phyloP scores from a whole-genome alignment of 768 basidiomycete genomes.

The Tubosaeta brunneosetosa region DNA sequence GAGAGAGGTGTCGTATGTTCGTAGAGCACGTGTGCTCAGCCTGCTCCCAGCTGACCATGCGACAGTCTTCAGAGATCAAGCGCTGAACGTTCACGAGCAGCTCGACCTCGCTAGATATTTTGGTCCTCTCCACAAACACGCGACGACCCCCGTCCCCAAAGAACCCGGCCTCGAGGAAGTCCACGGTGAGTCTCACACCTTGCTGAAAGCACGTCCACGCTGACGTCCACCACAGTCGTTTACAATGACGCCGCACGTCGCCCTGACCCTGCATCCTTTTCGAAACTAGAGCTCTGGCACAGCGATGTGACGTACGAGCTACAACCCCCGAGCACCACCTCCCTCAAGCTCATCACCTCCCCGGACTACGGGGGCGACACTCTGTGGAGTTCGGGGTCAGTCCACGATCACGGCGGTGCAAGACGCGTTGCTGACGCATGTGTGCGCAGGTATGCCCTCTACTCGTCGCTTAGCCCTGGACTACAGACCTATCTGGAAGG shows the following conservation, averaged over 20 bases:
- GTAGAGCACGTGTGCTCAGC: conserved; percentile 15
- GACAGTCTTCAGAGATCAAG: conserved; percentile 72
- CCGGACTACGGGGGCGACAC: conserved; percentile 77
- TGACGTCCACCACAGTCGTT: conserved; percentile 44
- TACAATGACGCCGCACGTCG: conserved; percentile 64
- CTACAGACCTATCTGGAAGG: conserved; percentile 76
- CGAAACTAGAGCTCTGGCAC: conserved; percentile 77
- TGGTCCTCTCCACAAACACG: conserved; percentile 78
- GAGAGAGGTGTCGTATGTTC: conserved; percentile 75
- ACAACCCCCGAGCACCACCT: conserved; percentile 77
- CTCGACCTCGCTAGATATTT: conserved; percentile 68
- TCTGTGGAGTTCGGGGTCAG: conserved; percentile 74
- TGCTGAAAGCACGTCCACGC: neutral
- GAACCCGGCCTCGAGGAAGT: conserved; percentile 72
- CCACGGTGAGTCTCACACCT: conserved; percentile 44
- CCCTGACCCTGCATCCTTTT: conserved; percentile 60
- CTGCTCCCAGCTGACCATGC: neutral
- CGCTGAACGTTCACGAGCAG: conserved; percentile 62
- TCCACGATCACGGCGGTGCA: neutral
- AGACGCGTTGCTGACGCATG: conserved; percentile 5
- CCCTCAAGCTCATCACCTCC: conserved; percentile 65
- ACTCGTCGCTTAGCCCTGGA: conserved; percentile 72
- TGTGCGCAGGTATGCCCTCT: conserved; percentile 63
- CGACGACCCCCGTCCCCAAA: conserved; percentile 70
- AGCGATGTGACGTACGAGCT: conserved; percentile 79